These are phyloP conservation scores for Abrus pulchellus DNA, from an alignment of 306 rosid species.

Conservation along the genomic window DNA sequence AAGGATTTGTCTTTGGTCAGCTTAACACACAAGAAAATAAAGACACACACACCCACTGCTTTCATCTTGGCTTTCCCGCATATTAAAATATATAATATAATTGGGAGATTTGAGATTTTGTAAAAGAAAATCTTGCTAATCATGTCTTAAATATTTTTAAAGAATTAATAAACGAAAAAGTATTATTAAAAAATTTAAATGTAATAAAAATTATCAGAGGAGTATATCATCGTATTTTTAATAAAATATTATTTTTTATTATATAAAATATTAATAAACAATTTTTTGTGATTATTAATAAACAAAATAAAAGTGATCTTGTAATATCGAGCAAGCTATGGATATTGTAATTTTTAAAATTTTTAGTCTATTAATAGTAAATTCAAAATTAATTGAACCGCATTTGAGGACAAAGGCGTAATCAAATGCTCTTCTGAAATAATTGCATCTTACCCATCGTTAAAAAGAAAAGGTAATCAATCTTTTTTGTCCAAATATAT, in stretches of 20 bases:
- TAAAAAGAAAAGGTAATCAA: slow-evolving; percentile 35
- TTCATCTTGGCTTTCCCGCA: slow-evolving; percentile 31
- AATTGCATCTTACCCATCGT: not conserved
- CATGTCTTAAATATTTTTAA: too few species aligned
- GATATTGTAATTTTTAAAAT: not conserved
- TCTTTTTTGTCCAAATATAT: slow-evolving; percentile 34
- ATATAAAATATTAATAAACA: too few species aligned
- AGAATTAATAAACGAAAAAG: too few species aligned
- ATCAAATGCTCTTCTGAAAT: slow-evolving; percentile 35
- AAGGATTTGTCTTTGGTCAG: slow-evolving; percentile 55
- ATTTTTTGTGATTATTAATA: too few species aligned
- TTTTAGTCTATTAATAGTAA: not conserved
- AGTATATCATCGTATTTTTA: too few species aligned
- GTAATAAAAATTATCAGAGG: too few species aligned
- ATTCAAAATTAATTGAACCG: not conserved
- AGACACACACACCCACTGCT: not conserved
- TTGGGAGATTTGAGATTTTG: not conserved
- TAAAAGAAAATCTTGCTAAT: not conserved
- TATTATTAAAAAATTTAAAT: too few species aligned
- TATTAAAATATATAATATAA: not conserved
- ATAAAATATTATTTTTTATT: too few species aligned
- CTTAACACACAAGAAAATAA: slow-evolving; percentile 17
- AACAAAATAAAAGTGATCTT: not conserved
- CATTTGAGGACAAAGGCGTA: slow-evolving; percentile 32
- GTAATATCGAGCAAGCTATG: not conserved